These are phyloP conservation scores for Croton setiger DNA, from an alignment of 441 rosid species.

Conservation along the genomic window DNA sequence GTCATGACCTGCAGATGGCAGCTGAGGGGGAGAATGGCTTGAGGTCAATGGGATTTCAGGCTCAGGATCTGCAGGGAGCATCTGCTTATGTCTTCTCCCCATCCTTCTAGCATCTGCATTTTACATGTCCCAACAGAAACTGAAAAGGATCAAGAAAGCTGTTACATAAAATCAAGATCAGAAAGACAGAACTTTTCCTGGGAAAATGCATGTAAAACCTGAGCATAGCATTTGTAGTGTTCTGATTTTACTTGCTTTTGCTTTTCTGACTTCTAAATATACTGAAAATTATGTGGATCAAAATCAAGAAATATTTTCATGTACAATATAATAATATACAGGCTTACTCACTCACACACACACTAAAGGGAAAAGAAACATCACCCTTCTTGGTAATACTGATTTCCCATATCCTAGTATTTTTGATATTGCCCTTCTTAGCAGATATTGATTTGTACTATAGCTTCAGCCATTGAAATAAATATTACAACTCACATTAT, in stretches of 20 bases:
- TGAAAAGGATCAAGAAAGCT: neutral
- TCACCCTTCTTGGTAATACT: too few relatives aligned
- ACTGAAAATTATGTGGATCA: neutral
- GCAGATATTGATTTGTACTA: too few relatives aligned
- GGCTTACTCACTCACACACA: neutral
- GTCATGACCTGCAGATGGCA: slow-evolving; percentile 8
- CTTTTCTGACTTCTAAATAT: slow-evolving; percentile 8
- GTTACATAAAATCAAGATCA: neutral
- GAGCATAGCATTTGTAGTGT: neutral
- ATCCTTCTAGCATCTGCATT: slow-evolving; percentile 11
- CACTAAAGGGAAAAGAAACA: too few relatives aligned
- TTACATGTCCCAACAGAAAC: slow-evolving; percentile 1
- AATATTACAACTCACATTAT: too few relatives aligned
- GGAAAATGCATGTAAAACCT: neutral
- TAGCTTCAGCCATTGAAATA: too few relatives aligned
- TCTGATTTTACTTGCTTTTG: neutral
- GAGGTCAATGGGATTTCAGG: slow-evolving; percentile 16
- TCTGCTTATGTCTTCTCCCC: slow-evolving; percentile 19
- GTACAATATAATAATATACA: neutral
- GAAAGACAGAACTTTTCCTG: neutral
- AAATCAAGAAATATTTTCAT: slow-evolving; percentile 1
- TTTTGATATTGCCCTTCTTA: too few relatives aligned
- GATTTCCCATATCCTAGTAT: too few relatives aligned
- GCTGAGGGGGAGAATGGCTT: slow-evolving; percentile 4
- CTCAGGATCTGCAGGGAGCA: slow-evolving; percentile 10